A percentile compares a stretch with the other conserved stretches of the same genome.
These are phyloP conservation scores for Paramyrothecium sp. DNA, from an alignment of 2,329 filamentous ascomycete species.

Conservation along the genomic window DNA sequence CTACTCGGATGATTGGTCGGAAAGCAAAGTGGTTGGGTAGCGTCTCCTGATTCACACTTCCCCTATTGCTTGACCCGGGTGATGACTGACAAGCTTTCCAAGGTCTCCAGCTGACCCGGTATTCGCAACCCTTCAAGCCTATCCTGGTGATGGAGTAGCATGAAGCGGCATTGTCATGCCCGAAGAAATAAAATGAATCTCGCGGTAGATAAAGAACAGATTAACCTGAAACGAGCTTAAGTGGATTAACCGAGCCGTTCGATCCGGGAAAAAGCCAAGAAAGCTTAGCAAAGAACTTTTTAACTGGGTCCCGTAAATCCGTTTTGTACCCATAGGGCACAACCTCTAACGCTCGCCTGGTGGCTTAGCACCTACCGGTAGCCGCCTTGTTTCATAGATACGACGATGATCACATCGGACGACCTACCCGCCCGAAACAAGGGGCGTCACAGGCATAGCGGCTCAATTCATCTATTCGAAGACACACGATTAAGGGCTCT, in stretches of 20 bases:
- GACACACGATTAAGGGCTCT: not conserved
- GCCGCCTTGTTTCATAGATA: not conserved
- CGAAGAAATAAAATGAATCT: too few relatives aligned
- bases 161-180: too few relatives aligned
- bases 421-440: not conserved
- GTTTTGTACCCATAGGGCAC: not conserved
- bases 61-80: too few relatives aligned
- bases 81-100: too few relatives aligned
- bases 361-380: not conserved
- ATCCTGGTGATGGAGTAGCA: too few relatives aligned
- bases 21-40: too few relatives aligned
- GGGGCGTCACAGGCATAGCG: not conserved
- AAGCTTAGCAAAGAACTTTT: not conserved
- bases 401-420: too few relatives aligned
- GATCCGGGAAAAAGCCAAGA: not conserved
- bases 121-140: too few relatives aligned
- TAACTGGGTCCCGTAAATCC: not conserved
- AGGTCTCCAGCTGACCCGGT: too few relatives aligned
- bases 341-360: not conserved
- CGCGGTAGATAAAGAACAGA: not conserved
- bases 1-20: too few relatives aligned
- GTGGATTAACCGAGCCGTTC: not conserved
- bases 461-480: not conserved
- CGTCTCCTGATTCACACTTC: too few relatives aligned
- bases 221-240: not conserved